These are phyloP conservation scores for Colletotrichum spinosum DNA, from an alignment of 2,329 filamentous ascomycete genomes.

Conservation along the genomic window DNA sequence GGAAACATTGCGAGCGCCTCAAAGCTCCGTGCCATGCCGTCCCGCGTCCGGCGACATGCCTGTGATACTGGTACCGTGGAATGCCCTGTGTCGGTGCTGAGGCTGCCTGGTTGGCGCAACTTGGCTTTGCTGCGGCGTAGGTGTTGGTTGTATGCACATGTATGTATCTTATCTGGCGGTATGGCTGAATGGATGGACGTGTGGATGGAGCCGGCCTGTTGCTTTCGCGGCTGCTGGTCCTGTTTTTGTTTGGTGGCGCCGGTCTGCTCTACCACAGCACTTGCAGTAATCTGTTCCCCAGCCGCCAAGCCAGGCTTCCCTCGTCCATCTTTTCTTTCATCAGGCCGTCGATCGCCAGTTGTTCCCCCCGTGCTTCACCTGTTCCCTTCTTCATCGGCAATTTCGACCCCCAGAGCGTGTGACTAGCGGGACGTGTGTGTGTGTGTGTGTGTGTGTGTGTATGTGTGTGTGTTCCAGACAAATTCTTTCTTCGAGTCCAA, in stretches of 20 bases:
- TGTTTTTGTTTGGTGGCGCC: too few species aligned
- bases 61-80: not conserved
- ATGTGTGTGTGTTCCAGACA: conserved; percentile 26
- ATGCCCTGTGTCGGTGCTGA: conserved; percentile 3
- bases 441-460: conserved; percentile 9
- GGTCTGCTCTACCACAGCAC: too few species aligned
- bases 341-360: conserved; percentile 17
- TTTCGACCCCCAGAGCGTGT: conserved; percentile 16
- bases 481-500: conserved; percentile 26
- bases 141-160: too few species aligned
- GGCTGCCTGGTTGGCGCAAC: too few species aligned
- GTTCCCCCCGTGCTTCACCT: conserved; percentile 7
- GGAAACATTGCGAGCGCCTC: conserved; percentile 35
- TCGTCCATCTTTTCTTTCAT: conserved; percentile 21
- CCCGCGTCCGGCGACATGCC: conserved; percentile 1
- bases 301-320: conserved; percentile 25
- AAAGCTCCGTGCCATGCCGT: conserved; percentile 22
- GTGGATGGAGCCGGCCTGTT: too few species aligned
- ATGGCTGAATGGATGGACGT: too few species aligned
- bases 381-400: conserved; percentile 5
- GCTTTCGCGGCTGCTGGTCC: too few species aligned
- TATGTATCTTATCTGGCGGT: too few species aligned
- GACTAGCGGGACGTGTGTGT: conserved; percentile 12
- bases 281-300: conserved; percentile 10
- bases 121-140: too few species aligned